Evolutionary conservation across 2,329 filamentous ascomycete species (phyloP).

Genomic region (Phyllosticta paracitricarpa): DNA sequence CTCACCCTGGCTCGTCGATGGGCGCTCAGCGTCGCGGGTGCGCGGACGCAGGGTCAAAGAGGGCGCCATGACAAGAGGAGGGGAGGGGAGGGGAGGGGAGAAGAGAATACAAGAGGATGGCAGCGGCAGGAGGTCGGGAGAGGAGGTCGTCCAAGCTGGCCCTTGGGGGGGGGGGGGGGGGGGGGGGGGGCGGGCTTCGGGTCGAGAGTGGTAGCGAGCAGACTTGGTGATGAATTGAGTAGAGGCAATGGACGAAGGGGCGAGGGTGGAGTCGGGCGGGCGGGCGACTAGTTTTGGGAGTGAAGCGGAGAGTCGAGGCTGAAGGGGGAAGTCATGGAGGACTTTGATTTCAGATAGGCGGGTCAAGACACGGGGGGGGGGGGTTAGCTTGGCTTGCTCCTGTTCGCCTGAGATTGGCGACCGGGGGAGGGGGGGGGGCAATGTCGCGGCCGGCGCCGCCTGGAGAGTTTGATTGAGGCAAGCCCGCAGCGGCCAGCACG

Average conservation of each 20-base stretch:
- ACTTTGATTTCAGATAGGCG: background rate
- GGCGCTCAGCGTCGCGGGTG: conserved; percentile 43
- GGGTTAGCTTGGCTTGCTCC: conserved; percentile 9
- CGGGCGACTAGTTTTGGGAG: background rate
- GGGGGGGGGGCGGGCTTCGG: background rate
- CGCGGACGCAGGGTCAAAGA: conserved; percentile 39
- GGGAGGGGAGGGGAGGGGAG: conserved; percentile 8
- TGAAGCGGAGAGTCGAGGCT: conserved; percentile 5
- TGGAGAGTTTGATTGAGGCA: conserved; percentile 9
- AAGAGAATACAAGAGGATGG: conserved; percentile 3
- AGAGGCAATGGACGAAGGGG: background rate
- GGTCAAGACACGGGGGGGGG: conserved; percentile 1
- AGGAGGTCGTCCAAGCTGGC: background rate
- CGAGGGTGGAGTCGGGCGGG: background rate
- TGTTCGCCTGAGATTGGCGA: background rate
- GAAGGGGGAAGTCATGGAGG: conserved; percentile 6
- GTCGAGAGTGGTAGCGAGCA: background rate
- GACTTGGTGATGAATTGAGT: background rate
- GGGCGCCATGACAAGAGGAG: conserved; percentile 31
- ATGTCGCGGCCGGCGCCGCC: conserved; percentile 7
- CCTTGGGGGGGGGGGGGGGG: background rate
- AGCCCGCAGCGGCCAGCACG: background rate
- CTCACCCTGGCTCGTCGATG: conserved; percentile 70
- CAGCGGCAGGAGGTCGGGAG: background rate
- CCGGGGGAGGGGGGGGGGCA: background rate